Evolutionary conservation across 441 rosid genomes (phyloP).

Genomic region (Populus trichocarpa): DNA sequence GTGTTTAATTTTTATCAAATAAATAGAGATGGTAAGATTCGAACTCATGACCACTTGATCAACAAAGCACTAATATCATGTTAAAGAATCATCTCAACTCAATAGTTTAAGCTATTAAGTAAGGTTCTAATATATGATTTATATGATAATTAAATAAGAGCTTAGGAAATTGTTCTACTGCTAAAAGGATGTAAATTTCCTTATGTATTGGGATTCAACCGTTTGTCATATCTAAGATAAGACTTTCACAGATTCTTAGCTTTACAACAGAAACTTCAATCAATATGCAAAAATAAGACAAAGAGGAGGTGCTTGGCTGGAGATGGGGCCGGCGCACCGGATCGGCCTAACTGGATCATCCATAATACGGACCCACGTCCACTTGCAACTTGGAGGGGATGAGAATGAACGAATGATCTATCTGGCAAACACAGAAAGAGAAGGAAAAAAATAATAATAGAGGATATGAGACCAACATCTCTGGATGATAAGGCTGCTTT

Average conservation of each 20-base stretch:
- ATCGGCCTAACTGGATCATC: slow-evolving; percentile 11
- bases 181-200: background rate
- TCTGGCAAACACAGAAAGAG: background rate
- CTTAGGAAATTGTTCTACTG: too few relatives aligned
- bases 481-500: background rate
- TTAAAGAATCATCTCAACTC: too few relatives aligned
- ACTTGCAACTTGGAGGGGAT: slow-evolving; percentile 6
- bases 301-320: slow-evolving; percentile 6
- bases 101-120: too few relatives aligned
- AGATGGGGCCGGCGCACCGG: slow-evolving; percentile 5
- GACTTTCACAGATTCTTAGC: background rate
- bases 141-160: background rate
- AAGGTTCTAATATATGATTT: too few relatives aligned
- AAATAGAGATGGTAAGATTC: too few relatives aligned
- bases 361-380: slow-evolving; percentile 11
- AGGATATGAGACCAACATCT: background rate
- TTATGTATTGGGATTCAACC: background rate
- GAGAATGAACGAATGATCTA: slow-evolving; percentile 11
- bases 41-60: too few relatives aligned
- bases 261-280: background rate
- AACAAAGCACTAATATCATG: too few relatives aligned
- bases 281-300: background rate
- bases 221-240: background rate
- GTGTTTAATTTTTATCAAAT: too few relatives aligned
- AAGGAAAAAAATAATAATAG: background rate